Evolutionary conservation across 1,139 yeast species (phyloP), one percentile per base, ranked within the genome.

Genomic region (Candida sanyaensis): DNA sequence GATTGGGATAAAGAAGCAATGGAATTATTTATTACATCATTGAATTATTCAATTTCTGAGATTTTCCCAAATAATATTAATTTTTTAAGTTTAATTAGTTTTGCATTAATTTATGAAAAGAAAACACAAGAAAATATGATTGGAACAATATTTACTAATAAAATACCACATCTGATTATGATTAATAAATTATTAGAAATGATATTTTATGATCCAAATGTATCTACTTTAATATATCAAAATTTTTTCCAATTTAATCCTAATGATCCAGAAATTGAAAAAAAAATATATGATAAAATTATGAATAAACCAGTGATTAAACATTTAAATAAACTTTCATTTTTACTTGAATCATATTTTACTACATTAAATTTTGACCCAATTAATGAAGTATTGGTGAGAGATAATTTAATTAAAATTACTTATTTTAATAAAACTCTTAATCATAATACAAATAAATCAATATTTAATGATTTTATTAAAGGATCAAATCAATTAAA

Each of bases 291-390:
- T 11, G 48, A 52, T 12, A 54, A 58, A 21, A 53, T 70, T 4
- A 49, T 59, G 24, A 64, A 56, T 47, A 65, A 59, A 27, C 86
- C 86, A 0, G 74, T 73, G 6, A 51, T 79, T n/a, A 77, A 74
- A 49, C 81, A 80, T 55, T 58, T 82, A 49, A 81, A 74, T 57
- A 68, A 75, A 43, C 55, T 83, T 34, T 75, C 86, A 0, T 71
- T 74, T 47, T 56, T 83, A 6, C 63, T 78, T 31, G 81, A 78
- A 46, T 64, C 63, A 10, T 69, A 63, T 45, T 60, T 69, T 29
- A 48, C 53, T 21, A 47, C 51, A 2, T 57, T 73, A 33, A 59
- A 63, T 1, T 49, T 56, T n/a, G 45, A 51, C 9, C 50, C 44
- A 0, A 49, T 42, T 1, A 58, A 64, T 5, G 61, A 55, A 42